Base-by-base conservation (phyloP, 352 stramenopile species). In the Pythium myriotylum region DNA sequence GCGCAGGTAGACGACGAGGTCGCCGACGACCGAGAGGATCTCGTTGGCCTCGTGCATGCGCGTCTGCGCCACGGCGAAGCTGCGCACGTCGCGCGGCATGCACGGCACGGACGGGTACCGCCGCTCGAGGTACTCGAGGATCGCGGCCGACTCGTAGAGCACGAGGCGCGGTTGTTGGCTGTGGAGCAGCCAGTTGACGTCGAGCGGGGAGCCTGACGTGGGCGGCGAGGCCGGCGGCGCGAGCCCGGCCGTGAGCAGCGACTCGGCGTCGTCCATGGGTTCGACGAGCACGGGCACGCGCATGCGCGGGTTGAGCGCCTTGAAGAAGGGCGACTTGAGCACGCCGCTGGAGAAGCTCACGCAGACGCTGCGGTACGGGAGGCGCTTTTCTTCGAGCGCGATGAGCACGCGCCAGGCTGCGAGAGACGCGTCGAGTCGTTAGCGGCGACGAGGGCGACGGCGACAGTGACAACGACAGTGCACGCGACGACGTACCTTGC, bases 281-380 rank as follows among this genome's bases (percentile, higher is more conserved):
- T 94, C 85, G 13, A 92, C 81, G 14, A 92, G 79, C 59, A 94
- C 82, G 17, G 85, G 85, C 53, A 94, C 84, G 45, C 85, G 77
- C 82, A 92, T 90, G 33, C 85, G 82, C 40, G 85, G 85, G 62
- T 94, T 94, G 2, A 94, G 64, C 35, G 81, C 71, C 14, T 70
- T 71, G 63, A 94, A 94, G 65, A 90, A 89, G 19, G 81, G 67
- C 51, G 85, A 74, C 66, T 94, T 94, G 53, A 94, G 74, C 50
- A 94, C 83, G 37, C 85, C 85, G 43, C 85, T 94, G 0, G 82
- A 89, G 71, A 94, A 94, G 32, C 81, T 91, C 62, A 91, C 81
- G 45, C 82, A 94, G 10, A 94, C 77, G 46, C 85, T 91, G 48
- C 82, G 85, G 63, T 92, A 92, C 59, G 79, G 66, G 45, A 94